Conservation (phyloP, 768 basidiomycete species). For the Gymnopilus junonius region DNA sequence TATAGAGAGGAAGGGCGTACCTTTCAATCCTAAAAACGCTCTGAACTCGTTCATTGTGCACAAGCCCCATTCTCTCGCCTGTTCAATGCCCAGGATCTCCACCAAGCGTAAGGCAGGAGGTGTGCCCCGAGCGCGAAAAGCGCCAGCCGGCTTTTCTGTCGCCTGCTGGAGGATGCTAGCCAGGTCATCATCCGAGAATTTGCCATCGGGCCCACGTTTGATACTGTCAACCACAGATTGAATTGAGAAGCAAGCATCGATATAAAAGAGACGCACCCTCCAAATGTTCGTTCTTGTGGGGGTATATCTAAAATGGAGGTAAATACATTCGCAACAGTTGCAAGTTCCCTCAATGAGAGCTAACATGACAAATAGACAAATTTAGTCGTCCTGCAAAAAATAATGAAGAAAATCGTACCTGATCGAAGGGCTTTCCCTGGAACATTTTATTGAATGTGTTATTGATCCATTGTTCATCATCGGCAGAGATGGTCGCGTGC, state of each 20-base stretch:
- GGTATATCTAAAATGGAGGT: conserved; percentile 11
- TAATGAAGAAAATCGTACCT: conserved; percentile 3
- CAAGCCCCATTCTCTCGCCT: conserved; percentile 58
- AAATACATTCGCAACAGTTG: conserved; percentile 12
- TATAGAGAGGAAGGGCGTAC: conserved; percentile 27
- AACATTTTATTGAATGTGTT: conserved; percentile 46
- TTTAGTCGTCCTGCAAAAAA: neutral
- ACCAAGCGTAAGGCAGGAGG: conserved; percentile 51
- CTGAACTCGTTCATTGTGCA: conserved; percentile 64
- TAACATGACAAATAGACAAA: too few species aligned
- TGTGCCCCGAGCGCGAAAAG: conserved; percentile 45
- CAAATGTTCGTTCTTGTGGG: conserved; percentile 15
- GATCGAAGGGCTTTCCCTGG: conserved; percentile 28
- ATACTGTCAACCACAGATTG: conserved; percentile 4
- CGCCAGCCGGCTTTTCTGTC: conserved; percentile 16
- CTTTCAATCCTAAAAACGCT: conserved; percentile 50
- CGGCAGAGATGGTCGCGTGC: conserved; percentile 57
- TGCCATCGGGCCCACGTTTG: conserved; percentile 19
- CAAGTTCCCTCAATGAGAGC: conserved; percentile 15
- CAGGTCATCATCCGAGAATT: conserved; percentile 18
- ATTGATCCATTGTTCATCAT: conserved; percentile 58
- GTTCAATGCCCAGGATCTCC: conserved; percentile 60
- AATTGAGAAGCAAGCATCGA: neutral
- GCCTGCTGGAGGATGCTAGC: conserved; percentile 15
- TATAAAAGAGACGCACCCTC: conserved; percentile 2